Base-by-base conservation (phyloP, 805 yeast species). In the Scheffersomyces lignosus region DNA sequence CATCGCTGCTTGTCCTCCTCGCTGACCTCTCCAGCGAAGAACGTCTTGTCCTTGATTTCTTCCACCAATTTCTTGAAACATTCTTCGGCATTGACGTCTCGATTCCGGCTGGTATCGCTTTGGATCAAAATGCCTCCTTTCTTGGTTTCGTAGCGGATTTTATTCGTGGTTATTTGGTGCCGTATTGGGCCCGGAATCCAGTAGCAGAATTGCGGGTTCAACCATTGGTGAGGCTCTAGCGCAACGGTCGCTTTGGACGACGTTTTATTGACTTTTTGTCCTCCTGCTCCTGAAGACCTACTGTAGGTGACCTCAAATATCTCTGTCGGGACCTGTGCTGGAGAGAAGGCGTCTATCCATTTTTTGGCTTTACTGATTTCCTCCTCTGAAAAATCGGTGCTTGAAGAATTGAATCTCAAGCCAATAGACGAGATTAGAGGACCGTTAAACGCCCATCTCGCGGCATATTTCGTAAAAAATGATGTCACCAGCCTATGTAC, bases 201-300 rank as follows among this genome's bases (percentile, higher is more conserved):
- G 4, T 51, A 41, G 34, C 70, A 62, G 18, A 45, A 48, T 27
- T 49, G 51, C 1, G 74, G 73, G 1, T 51, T 44, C 2, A 69
- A 57, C 73, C 87, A 72, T 24, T 66, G 55, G 4, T 58, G 58
- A 0, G 67, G 56, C 5, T 54, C 58, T 38, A 81, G 49, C 4
- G 75, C 63, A 14, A 87, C 53, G 0, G 87, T 80, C 5, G 89
- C 87, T 49, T 86, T 82, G 1, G 85, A 73, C 20, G 74, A 72
- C 7, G 81, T 70, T 48, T 87, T 87, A 57, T 87, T 87, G 8
- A 87, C 95, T 51, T 87, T 83, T 48, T 87, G 95, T 0, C 96
- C 96, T 1, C 96, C 95, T 0, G 95, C 87, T 0, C 95, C 95
- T 23, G 89, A 77, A 0, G 93, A 75, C 40, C 90, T 58, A 36